Percentiles rank a stretch among this genome's conserved stretches.
These are phyloP conservation scores for Erigeron canadensis DNA, from an alignment of 129 eudicot species.

Conservation along the genomic window DNA sequence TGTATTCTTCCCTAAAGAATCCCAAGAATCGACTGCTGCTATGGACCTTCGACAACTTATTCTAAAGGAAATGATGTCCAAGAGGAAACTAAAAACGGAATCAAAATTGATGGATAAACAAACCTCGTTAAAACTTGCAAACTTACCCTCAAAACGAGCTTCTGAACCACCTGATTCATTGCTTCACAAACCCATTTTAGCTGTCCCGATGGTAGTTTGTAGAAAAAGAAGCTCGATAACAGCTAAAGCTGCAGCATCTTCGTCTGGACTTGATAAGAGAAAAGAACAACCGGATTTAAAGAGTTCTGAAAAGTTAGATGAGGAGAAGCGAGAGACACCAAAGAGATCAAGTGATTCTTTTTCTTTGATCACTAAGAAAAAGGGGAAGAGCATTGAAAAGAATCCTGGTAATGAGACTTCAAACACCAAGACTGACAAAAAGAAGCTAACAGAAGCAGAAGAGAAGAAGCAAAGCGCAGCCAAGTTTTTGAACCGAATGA, in stretches of 20 bases:
- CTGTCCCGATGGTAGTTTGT: constrained; percentile 55
- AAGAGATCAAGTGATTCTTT: constrained; percentile 47
- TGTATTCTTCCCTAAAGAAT: constrained; percentile 52
- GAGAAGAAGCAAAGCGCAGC: constrained; percentile 58
- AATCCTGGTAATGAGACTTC: constrained; percentile 25
- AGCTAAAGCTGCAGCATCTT: constrained; percentile 46
- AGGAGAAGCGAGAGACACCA: constrained; percentile 16
- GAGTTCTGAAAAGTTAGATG: constrained; percentile 27
- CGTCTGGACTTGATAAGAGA: constrained; percentile 40
- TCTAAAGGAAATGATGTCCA: constrained; percentile 41
- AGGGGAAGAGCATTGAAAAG: constrained; percentile 33
- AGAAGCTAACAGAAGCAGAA: constrained; percentile 39
- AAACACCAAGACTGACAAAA: constrained; percentile 36
- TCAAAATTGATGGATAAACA: constrained; percentile 42
- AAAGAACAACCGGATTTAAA: constrained; percentile 46
- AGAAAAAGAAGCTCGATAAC: constrained; percentile 75
- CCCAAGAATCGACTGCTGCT: constrained; percentile 55
- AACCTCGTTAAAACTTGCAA: constrained; percentile 28
- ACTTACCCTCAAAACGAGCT: constrained; percentile 40
- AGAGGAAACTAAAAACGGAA: constrained; percentile 34
- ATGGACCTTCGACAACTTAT: constrained; percentile 53
- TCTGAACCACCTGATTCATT: constrained; percentile 40
- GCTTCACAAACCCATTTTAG: constrained; percentile 45
- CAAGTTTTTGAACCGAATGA: constrained; percentile 53
- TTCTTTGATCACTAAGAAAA: constrained; percentile 36